phyloP scores from a whole-genome alignment of 2,329 filamentous ascomycete genomes.

The Hymenoscyphus scutula region DNA sequence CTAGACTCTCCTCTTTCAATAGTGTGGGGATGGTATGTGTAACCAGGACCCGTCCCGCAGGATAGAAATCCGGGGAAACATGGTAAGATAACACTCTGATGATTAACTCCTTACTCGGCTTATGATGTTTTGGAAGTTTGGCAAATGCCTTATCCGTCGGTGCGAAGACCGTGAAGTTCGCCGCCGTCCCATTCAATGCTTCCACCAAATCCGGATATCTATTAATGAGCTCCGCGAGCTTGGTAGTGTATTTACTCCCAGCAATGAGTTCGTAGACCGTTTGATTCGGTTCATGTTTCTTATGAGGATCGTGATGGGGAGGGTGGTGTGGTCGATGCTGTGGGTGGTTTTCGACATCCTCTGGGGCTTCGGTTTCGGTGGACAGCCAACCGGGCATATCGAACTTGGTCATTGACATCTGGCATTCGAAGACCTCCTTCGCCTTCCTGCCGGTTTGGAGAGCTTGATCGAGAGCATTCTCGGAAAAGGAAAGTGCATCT shows the following conservation, averaged over 20 bases:
- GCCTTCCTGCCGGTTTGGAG: conserved; percentile 27
- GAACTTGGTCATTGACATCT: conserved; percentile 35
- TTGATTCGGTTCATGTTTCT: conserved; percentile 36
- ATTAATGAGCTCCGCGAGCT: conserved; percentile 72
- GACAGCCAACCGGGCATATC: conserved; percentile 35
- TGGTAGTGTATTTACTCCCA: conserved; percentile 72
- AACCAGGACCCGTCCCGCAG: conserved; percentile 62
- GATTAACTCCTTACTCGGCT: conserved; percentile 68
- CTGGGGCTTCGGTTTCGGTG: conserved; percentile 37
- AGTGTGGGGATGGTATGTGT: conserved; percentile 74
- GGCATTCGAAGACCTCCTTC: conserved; percentile 32
- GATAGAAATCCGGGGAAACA: conserved; percentile 64
- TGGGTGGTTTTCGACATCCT: conserved; percentile 32
- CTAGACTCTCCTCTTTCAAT: conserved; percentile 57
- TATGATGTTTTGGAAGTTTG: conserved; percentile 46
- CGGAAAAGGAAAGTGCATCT: conserved; percentile 26
- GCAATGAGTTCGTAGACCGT: conserved; percentile 80
- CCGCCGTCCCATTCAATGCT: conserved; percentile 68
- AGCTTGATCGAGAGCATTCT: conserved; percentile 36
- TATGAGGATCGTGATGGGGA: conserved; percentile 28
- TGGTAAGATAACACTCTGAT: conserved; percentile 74
- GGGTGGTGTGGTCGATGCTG: conserved; percentile 27
- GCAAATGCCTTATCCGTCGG: conserved; percentile 76
- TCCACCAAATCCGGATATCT: conserved; percentile 70
- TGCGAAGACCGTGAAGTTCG: conserved; percentile 79